These are phyloP conservation scores for Diaporthe caulivora DNA, from an alignment of 2,329 filamentous ascomycete genomes.

Conservation along the genomic window DNA sequence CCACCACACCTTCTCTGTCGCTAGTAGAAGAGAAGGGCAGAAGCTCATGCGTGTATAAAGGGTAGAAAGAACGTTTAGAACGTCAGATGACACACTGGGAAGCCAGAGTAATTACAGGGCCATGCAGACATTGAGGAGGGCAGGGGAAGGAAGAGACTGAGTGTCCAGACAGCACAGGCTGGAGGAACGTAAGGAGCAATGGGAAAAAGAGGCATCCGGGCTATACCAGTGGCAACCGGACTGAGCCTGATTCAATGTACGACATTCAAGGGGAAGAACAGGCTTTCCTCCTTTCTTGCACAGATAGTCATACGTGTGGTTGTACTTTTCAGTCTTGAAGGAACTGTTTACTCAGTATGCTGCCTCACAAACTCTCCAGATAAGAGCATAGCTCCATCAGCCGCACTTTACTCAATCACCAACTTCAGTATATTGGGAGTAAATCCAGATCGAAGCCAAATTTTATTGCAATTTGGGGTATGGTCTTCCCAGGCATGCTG, in stretches of 20 bases:
- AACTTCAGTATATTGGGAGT: neutral
- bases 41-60: neutral
- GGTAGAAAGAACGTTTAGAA: neutral
- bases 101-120: neutral
- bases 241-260: neutral
- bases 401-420: too few species aligned
- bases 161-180: neutral
- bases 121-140: neutral
- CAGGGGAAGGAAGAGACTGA: neutral
- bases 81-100: neutral
- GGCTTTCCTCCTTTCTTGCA: neutral
- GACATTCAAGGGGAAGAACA: too few species aligned
- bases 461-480: too few species aligned
- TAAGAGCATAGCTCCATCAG: neutral
- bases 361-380: neutral
- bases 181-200: neutral
- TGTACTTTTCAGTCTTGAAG: neutral
- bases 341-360: neutral
- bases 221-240: too few species aligned
- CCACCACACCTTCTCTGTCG: neutral
- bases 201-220: neutral
- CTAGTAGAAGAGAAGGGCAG: neutral
- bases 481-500: too few species aligned
- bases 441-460: neutral
- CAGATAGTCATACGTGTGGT: neutral